Base-by-base conservation (phyloP, 2,329 filamentous ascomycete species). In the Hymenoscyphus fraxineus region DNA sequence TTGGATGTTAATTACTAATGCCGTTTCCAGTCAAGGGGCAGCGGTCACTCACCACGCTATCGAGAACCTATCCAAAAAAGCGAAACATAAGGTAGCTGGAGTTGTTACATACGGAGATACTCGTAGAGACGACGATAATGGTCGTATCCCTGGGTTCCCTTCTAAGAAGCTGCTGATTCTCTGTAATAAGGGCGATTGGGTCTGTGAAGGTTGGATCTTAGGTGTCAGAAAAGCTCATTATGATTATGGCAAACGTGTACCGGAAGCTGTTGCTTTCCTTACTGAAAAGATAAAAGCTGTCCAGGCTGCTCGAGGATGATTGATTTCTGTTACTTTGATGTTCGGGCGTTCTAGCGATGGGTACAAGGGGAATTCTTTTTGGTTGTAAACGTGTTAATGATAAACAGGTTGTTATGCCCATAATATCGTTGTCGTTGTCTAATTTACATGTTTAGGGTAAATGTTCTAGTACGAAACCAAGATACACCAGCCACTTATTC, bases 101-200 rank as follows among this genome's bases (percentile, higher is more conserved):
- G 77, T 76, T 1, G 76, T 77, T 1, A 73, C 77, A 1, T 80
- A 74, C 44, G 78, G 78, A 1, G 75, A 77, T 61, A 79, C 77
- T 9, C 74, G 73, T 38, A 78, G 77, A 66, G 38, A 66, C 27
- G 76, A 77, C 67, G 75, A 78, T 59, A 63, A 65, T 1, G 73
- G 73, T 0, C 65, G 66, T 35, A 72, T 79, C n/a, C 76, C 76
- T 9, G 71, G 71, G 13, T 76, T 75, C 59, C 72, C 71, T 6
- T 60, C 68, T 1, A 66, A 67, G 38, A 70, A 73, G 65, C 68
- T 68, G 2, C 66, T 80, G 71, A 79, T 83, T 55, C 78, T 80
- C 54, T 84, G 82, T 67, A 78, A 80, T 15, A 57, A 68, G 3
- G 81, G 81, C 0, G 82, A 85, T 66, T 73, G 77, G 0, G 81